Conservation (phyloP, 2,329 filamentous ascomycete species). For the Teratosphaeriaceae sp. region DNA sequence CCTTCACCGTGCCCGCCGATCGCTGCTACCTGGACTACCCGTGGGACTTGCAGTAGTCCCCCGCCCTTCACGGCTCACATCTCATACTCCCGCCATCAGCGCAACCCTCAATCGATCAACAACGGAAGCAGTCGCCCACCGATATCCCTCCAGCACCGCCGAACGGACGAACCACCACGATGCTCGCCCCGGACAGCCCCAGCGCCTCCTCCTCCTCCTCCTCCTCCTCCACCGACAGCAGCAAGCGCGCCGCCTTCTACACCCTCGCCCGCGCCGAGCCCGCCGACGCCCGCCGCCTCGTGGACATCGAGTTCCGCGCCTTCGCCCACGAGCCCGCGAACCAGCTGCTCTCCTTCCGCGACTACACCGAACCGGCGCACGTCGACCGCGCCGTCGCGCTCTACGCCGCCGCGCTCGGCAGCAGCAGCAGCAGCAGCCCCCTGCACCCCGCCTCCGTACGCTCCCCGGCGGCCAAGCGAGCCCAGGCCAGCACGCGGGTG, state of each 20-base stretch:
- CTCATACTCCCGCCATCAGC: no score
- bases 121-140: no score
- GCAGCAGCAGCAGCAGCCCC: neutral
- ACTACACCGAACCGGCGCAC: slow-evolving; percentile 21
- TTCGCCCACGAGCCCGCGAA: slow-evolving; percentile 28
- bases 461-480: no score
- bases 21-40: neutral
- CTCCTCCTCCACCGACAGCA: no score
- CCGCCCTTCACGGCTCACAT: no score
- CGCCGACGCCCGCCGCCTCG: slow-evolving; percentile 24
- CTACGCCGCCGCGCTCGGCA: slow-evolving; percentile 6
- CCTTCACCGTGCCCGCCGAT: neutral
- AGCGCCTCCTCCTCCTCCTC: slow-evolving; percentile 11
- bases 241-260: slow-evolving; percentile 16
- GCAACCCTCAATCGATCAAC: neutral
- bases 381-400: slow-evolving; percentile 18
- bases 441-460: no score
- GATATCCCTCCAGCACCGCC: neutral
- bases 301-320: slow-evolving; percentile 39
- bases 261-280: slow-evolving; percentile 16
- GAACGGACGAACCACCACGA: neutral
- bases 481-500: slow-evolving; percentile 1
- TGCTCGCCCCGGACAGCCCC: slow-evolving; percentile 8
- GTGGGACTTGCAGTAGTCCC: neutral
- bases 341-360: slow-evolving; percentile 27